These are phyloP conservation scores for Fusarium sp. DNA, from an alignment of 2,329 filamentous ascomycete species.

Conservation along the genomic window DNA sequence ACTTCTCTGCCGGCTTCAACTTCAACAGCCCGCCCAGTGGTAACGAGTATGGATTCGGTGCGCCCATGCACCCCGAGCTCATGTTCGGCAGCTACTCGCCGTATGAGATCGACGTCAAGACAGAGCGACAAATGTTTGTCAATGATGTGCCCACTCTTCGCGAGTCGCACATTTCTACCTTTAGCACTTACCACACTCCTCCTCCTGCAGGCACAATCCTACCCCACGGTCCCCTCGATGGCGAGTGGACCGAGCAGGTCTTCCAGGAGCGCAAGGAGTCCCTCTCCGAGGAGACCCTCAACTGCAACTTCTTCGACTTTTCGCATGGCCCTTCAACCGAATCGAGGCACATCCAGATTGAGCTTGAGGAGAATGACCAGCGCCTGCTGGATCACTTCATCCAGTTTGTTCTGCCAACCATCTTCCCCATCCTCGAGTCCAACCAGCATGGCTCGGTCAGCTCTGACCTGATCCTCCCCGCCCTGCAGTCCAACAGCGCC, in stretches of 20 bases:
- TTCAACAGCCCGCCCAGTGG: constrained; percentile 75
- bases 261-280: constrained; percentile 71
- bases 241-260: constrained; percentile 71
- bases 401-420: constrained; percentile 85
- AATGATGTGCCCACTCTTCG: constrained; percentile 88
- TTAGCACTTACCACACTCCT: constrained; percentile 90
- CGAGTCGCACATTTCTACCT: constrained; percentile 92
- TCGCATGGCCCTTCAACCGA: constrained; percentile 76
- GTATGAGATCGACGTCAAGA: constrained; percentile 97
- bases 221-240: constrained; percentile 72
- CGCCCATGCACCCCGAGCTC: constrained; percentile 74
- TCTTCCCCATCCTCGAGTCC: constrained; percentile 93
- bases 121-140: constrained; percentile 93
- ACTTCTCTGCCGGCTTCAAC: constrained; percentile 81
- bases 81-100: constrained; percentile 76
- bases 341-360: constrained; percentile 79
- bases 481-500: constrained; percentile 90
- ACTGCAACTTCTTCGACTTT: constrained; percentile 89
- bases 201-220: constrained; percentile 79
- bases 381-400: constrained; percentile 92
- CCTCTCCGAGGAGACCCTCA: constrained; percentile 75
- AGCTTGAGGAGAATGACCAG: constrained; percentile 90
- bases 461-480: constrained; percentile 87
- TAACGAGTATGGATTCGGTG: constrained; percentile 74
- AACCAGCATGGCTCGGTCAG: constrained; percentile 89